Evolutionary conservation across 1,284 basidiomycete genomes (phyloP).

Genomic region (Fomitiporia mediterranea): DNA sequence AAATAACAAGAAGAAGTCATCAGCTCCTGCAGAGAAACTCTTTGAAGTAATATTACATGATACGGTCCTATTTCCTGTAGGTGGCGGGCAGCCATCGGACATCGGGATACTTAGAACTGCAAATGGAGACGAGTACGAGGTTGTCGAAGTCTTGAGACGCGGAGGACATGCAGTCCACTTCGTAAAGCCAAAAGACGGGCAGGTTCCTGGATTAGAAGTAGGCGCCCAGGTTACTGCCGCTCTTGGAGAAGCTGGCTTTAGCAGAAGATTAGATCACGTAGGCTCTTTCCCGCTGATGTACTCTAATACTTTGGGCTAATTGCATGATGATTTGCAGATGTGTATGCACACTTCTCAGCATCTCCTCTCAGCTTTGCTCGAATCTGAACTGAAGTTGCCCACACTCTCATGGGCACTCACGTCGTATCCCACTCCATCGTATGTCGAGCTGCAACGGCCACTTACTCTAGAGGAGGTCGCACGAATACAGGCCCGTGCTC

Average conservation of each 20-base stretch:
- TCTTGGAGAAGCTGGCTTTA: constrained; percentile 60
- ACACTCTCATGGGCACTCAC: constrained; percentile 85
- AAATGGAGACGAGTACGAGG: constrained; percentile 47
- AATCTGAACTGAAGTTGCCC: constrained; percentile 60
- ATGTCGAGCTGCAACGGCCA: constrained; percentile 41
- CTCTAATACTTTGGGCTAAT: too few relatives aligned
- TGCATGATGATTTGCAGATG: too few relatives aligned
- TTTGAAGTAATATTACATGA: constrained; percentile 72
- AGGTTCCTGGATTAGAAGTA: constrained; percentile 40
- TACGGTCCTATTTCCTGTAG: constrained; percentile 87
- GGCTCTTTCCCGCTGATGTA: too few relatives aligned
- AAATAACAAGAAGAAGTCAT: constrained; percentile 41
- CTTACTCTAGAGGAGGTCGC: constrained; percentile 36
- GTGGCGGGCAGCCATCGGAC: constrained; percentile 84
- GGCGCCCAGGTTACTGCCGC: constrained; percentile 53
- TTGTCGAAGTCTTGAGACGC: constrained; percentile 67
- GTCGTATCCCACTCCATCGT: constrained; percentile 44
- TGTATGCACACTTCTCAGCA: constrained; percentile 82
- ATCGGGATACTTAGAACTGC: constrained; percentile 54
- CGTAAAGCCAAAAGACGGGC: constrained; percentile 45
- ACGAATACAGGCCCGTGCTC: constrained; percentile 36
- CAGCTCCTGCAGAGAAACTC: constrained; percentile 45
- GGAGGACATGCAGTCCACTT: constrained; percentile 80
- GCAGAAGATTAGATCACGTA: constrained; percentile 76
- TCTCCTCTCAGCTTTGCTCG: constrained; percentile 77